These are phyloP conservation scores for Solanum raphanifolium DNA, from an alignment of 257 asterid species.

Conservation along the genomic window DNA sequence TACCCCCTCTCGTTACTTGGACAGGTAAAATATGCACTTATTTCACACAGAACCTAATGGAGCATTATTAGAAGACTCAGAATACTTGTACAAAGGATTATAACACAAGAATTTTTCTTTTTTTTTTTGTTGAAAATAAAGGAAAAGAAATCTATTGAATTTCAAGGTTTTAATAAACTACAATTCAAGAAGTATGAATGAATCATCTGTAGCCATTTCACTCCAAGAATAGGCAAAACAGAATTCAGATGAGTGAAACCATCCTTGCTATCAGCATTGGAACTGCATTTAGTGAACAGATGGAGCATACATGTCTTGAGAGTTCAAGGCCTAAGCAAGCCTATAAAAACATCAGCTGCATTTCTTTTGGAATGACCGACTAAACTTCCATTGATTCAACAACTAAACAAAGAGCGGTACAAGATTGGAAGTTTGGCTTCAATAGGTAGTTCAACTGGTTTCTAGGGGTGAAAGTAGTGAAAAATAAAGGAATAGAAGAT, in stretches of 20 bases:
- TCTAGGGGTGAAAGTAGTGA: neutral
- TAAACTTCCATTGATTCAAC: neutral
- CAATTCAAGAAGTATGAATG: neutral
- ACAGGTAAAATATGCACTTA: neutral
- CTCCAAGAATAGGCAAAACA: neutral
- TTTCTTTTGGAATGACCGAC: neutral
- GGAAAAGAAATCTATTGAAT: neutral
- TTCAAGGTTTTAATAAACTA: neutral
- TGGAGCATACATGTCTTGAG: neutral
- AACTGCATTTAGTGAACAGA: neutral
- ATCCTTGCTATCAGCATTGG: neutral
- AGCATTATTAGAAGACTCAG: neutral
- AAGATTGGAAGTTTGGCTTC: neutral
- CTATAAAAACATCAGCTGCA: neutral
- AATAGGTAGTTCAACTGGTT: neutral
- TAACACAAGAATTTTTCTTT: neutral
- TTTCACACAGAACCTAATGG: neutral
- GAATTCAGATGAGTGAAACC: neutral
- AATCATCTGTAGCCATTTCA: neutral
- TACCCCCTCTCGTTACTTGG: neutral
- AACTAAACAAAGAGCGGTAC: neutral
- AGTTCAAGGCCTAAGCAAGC: neutral
- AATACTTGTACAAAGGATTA: neutral
- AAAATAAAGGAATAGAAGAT: neutral
- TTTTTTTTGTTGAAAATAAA: neutral